These are phyloP conservation scores for Eutrema yunnanense DNA, from an alignment of 345 rosid species.

Conservation along the genomic window DNA sequence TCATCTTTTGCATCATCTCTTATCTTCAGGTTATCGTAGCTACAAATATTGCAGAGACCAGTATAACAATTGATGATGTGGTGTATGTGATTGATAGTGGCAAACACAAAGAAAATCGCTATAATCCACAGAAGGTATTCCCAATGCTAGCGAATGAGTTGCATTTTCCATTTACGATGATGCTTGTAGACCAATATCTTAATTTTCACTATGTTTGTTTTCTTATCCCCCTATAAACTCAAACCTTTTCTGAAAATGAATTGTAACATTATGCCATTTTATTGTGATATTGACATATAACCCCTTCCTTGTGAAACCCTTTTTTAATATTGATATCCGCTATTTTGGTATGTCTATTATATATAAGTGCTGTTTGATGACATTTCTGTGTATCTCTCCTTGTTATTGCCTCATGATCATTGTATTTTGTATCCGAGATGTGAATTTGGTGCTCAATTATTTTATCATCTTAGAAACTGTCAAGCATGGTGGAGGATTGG, in stretches of 20 bases:
- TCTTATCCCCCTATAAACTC: background rate
- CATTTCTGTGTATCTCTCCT: background rate
- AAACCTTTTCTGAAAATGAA: background rate
- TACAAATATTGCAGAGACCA: slow-evolving; percentile 68
- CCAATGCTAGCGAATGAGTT: background rate
- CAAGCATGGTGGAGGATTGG: slow-evolving; percentile 99
- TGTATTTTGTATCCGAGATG: background rate
- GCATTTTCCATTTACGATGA: background rate
- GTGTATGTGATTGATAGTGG: slow-evolving; percentile 92
- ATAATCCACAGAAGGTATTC: slow-evolving; percentile 84
- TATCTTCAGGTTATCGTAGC: slow-evolving; percentile 71
- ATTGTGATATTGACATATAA: background rate
- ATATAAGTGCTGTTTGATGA: background rate
- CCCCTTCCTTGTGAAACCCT: background rate
- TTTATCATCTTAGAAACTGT: slow-evolving; percentile 55
- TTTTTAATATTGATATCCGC: background rate
- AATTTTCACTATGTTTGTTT: background rate
- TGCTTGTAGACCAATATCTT: background rate
- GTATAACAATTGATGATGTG: slow-evolving; percentile 91
- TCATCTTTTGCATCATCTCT: slow-evolving; percentile 14
- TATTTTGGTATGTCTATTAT: background rate
- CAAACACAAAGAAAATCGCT: slow-evolving; percentile 90
- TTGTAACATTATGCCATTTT: background rate
- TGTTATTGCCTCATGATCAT: background rate
- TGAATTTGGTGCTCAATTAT: background rate